Percentiles rank a stretch among this genome's conserved stretches.
These are phyloP conservation scores for Fusarium annulatum DNA, from an alignment of 2,329 filamentous ascomycete genomes.

Conservation along the genomic window DNA sequence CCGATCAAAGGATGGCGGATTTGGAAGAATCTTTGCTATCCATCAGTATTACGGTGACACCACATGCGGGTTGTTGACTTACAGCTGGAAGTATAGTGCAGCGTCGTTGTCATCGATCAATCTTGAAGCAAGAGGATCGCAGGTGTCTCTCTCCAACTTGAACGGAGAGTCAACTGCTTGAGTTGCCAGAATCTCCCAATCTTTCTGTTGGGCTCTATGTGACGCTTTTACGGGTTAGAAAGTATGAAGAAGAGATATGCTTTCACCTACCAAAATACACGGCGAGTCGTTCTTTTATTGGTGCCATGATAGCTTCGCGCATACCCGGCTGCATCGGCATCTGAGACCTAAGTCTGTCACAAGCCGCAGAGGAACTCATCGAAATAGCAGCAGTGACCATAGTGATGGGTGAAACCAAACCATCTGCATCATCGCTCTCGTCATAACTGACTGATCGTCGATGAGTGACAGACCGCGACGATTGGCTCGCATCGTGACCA, in stretches of 20 bases:
- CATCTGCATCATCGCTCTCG: neutral
- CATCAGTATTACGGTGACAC: fast-evolving
- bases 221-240: neutral
- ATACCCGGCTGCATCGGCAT: slow-evolving; percentile 16
- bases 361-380: neutral
- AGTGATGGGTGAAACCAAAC: neutral
- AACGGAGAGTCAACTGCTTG: slow-evolving; percentile 14
- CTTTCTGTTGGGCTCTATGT: slow-evolving; percentile 13
- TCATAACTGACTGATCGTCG: neutral
- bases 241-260: fast-evolving
- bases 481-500: neutral
- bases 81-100: slow-evolving; percentile 15
- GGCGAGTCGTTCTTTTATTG: slow-evolving; percentile 14
- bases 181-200: slow-evolving; percentile 7
- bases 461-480: neutral
- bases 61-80: fast-evolving
- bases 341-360: slow-evolving; percentile 11
- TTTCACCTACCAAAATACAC: slow-evolving; percentile 5
- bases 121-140: slow-evolving; percentile 10
- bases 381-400: slow-evolving; percentile 11
- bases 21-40: neutral
- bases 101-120: slow-evolving; percentile 11
- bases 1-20: slow-evolving; percentile 11
- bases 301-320: slow-evolving; percentile 17
- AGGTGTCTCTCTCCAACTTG: slow-evolving; percentile 14